Percentiles rank a stretch among this genome's conserved stretches.
Evolutionary conservation across 495 filamentous ascomycete species (phyloP).

Genomic region (Neurospora sp.): DNA sequence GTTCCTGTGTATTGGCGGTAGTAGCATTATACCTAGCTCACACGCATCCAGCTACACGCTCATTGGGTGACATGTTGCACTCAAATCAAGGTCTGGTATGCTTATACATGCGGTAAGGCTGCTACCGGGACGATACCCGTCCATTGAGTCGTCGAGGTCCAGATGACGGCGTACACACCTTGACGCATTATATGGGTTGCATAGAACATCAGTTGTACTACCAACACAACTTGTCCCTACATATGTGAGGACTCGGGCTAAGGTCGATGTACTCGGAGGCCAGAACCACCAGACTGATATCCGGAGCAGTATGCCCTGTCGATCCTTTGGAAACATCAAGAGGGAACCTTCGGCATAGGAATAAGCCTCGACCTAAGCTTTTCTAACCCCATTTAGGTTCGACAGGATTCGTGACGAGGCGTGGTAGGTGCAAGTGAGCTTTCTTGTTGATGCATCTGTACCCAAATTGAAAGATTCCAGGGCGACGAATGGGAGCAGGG

Average conservation of each 20-base stretch:
- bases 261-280: neutral
- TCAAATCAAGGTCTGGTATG: neutral
- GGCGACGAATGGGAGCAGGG: conserved; percentile 4
- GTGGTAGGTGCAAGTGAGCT: neutral
- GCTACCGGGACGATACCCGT: neutral
- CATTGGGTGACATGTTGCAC: neutral
- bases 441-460: neutral
- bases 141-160: neutral
- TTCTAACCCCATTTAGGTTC: neutral
- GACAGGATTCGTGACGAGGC: neutral
- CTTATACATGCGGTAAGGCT: neutral
- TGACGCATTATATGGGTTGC: neutral
- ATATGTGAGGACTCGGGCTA: neutral
- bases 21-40: neutral
- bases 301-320: neutral
- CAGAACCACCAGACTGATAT: neutral
- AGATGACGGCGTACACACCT: neutral
- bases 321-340: neutral
- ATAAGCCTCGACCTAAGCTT: neutral
- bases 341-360: neutral
- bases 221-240: neutral
- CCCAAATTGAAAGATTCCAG: conserved; percentile 1
- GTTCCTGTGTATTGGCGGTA: neutral
- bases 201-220: neutral
- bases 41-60: neutral